phyloP scores from a whole-genome alignment of 78 protist genomes.

The Anaeramoeba ignava region DNA sequence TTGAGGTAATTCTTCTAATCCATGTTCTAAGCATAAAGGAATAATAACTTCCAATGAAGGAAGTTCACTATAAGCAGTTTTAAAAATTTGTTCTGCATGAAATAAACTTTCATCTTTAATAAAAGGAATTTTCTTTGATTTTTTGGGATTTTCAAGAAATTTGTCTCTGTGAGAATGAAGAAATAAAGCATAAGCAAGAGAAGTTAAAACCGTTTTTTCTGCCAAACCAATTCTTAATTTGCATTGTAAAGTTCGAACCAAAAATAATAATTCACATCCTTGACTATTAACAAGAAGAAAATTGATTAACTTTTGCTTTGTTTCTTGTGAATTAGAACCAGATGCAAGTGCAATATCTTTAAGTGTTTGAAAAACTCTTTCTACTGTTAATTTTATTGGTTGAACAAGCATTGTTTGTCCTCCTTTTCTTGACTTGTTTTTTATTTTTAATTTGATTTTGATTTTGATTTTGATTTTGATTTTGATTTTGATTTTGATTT shows the following conservation, averaged over 20 bases:
- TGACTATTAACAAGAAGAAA: background rate
- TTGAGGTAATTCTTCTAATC: background rate
- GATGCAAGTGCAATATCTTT: background rate
- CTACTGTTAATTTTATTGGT: background rate
- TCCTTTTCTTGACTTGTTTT: too few relatives aligned
- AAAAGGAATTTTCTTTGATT: background rate
- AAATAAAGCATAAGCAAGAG: constrained; percentile 69
- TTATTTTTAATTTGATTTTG: too few relatives aligned
- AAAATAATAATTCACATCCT: constrained; percentile 10
- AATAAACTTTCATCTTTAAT: background rate
- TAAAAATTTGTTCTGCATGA: background rate
- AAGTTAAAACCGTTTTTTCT: constrained; percentile 68
- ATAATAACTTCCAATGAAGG: background rate
- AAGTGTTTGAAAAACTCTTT: background rate
- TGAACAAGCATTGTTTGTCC: background rate
- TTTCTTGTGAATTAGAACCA: background rate
- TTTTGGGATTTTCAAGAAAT: too few relatives aligned
- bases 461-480: too few relatives aligned
- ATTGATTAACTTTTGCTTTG: background rate
- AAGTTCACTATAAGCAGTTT: background rate
- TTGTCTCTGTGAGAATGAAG: too few relatives aligned
- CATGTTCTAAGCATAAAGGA: background rate
- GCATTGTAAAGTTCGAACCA: constrained; percentile 46
- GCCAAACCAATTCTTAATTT: constrained; percentile 88
- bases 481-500: too few relatives aligned